Base-by-base conservation (phyloP, 768 basidiomycete genomes). In the Lentinula sp. region DNA sequence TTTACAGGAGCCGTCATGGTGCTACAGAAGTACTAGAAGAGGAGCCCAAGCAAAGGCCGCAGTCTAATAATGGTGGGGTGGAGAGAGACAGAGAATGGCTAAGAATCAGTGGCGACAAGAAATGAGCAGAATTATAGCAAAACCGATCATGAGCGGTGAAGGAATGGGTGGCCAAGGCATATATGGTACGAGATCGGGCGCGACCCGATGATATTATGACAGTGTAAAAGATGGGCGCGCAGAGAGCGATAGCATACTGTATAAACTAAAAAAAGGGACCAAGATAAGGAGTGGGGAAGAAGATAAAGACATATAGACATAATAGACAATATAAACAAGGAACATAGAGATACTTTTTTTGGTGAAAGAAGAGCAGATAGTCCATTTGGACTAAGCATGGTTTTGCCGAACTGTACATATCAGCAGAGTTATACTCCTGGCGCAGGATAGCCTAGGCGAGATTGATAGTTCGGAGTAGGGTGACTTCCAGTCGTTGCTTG, bases 211-310 rank as follows among this genome's bases (percentile, higher is more conserved):
- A 56, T 56, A 32, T 32, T 41, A 56, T 23, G 43, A 43, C 41
- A 41, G 12, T 20, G 37, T 23, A 18, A 12, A 33, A 20, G 36
- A 41, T 18, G 20, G 53, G 37, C 53, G 53, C 53, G 39, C 55
- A 45, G 41, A 56, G 2, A 45, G 55, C 55, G 28, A 56, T 56
- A 56, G 55, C 55, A 56, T 56, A 56, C 43, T 13, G 4, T 41
- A 56, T 56, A 56, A 56, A 20, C 43, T 43, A 56, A 43, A 42
- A 42, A 12, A 43, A 43, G 16, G 2, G 6, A 6, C 6, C 18
- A 56, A 7, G 37, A 54, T 12, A 10, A 23, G 39, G 36, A 28
- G 23, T 12, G 23, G 32, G 23, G 32, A 23, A 16, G 39, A 8
- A 23, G 15, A 41, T 28, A 2, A 28, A 28, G 28, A 28, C 41